Conservation (phyloP, 1,284 basidiomycete species). For the Quambalaria eucalypti region DNA sequence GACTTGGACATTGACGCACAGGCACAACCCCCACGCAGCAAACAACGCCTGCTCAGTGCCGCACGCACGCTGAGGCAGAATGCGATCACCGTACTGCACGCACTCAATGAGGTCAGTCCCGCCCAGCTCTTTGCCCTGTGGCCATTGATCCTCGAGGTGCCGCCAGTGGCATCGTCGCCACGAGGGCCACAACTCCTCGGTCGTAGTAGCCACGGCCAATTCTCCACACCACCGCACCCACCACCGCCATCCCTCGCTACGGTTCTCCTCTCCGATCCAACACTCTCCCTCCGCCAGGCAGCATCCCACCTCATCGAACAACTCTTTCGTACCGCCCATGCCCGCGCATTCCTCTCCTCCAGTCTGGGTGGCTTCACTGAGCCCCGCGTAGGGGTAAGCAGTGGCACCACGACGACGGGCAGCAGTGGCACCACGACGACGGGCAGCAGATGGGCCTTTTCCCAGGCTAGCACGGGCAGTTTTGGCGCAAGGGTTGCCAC, state of each 20-base stretch:
- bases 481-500: not conserved
- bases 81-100: not conserved
- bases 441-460: not conserved
- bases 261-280: not conserved
- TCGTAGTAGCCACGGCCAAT: no score
- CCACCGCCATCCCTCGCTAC: no score
- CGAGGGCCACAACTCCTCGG: no score
- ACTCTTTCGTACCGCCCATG: not conserved
- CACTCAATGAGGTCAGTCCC: not conserved
- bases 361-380: not conserved
- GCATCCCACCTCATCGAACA: not conserved
- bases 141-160: not conserved
- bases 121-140: not conserved
- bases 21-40: no score
- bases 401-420: no score
- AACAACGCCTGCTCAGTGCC: no score
- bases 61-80: not conserved
- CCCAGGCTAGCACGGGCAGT: not conserved
- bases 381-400: no score
- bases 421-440: no score
- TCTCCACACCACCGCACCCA: not conserved
- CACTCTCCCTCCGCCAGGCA: not conserved
- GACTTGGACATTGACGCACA: no score
- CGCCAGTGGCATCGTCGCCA: no score
- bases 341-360: not conserved